phyloP scores from a whole-genome alignment of 495 filamentous ascomycete species.

The Podospora tetraspora region DNA sequence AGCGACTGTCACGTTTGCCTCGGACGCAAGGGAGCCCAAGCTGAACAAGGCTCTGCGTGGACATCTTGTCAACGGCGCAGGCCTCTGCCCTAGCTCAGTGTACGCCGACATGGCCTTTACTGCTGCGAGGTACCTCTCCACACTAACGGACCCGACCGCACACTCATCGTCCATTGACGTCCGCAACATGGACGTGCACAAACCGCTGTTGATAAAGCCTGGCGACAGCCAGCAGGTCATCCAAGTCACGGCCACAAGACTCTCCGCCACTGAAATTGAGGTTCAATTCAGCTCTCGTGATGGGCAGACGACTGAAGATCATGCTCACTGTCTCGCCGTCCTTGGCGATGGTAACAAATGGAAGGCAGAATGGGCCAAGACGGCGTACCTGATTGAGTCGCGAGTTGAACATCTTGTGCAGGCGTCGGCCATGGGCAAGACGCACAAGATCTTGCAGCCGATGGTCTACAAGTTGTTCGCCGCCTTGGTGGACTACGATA shows the following conservation, averaged over 20 bases:
- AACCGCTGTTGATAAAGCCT: constrained; percentile 48
- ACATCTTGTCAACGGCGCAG: constrained; percentile 55
- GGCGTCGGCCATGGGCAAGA: constrained; percentile 31
- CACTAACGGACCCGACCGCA: constrained; percentile 36
- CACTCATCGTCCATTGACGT: constrained; percentile 39
- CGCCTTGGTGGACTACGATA: constrained; percentile 52
- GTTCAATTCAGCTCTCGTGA: constrained; percentile 22
- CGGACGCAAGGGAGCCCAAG: constrained; percentile 49
- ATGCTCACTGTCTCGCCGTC: constrained; percentile 34
- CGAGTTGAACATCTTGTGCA: constrained; percentile 36
- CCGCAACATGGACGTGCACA: constrained; percentile 50
- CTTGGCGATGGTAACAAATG: constrained; percentile 30
- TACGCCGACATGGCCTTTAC: constrained; percentile 66
- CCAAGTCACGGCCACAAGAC: constrained; percentile 20
- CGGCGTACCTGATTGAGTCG: constrained; percentile 37
- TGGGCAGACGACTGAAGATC: constrained; percentile 22
- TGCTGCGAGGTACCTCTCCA: constrained; percentile 51
- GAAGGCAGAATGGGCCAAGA: constrained; percentile 38
- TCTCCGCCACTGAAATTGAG: constrained; percentile 11
- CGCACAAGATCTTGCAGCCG: constrained; percentile 45
- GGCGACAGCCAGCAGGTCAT: constrained; percentile 14
- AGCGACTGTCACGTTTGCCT: constrained; percentile 46
- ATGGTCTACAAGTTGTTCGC: constrained; percentile 64
- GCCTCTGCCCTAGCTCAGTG: constrained; percentile 42
- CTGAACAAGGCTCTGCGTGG: constrained; percentile 52